phyloP scores from a whole-genome alignment of 768 basidiomycete species.

The Boletus reticulatus region DNA sequence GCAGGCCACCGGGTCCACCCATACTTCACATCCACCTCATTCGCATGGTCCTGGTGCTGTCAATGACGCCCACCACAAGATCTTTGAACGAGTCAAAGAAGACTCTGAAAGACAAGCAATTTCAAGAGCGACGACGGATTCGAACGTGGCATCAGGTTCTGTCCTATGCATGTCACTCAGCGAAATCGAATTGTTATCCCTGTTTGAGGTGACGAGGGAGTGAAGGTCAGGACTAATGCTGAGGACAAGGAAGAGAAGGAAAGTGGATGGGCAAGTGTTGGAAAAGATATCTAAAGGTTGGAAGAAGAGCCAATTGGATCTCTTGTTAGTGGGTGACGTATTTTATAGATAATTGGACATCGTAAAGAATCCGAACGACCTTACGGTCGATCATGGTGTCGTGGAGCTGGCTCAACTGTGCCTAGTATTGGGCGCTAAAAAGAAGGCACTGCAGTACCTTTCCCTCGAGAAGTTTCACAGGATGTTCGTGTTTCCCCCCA shows the following conservation, averaged over 20 bases:
- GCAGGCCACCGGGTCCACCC: slow-evolving; percentile 21
- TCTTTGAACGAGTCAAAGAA: slow-evolving; percentile 86
- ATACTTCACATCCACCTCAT: slow-evolving; percentile 12
- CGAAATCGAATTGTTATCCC: slow-evolving; percentile 45
- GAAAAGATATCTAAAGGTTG: neutral
- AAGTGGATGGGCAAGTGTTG: neutral
- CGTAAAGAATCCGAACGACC: too few species aligned
- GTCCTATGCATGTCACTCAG: neutral
- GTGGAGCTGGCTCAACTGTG: too few species aligned
- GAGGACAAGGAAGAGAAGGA: neutral
- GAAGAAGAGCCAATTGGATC: neutral
- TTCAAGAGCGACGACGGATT: neutral
- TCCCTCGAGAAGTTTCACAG: too few species aligned
- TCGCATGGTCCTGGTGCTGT: neutral
- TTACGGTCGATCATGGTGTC: too few species aligned
- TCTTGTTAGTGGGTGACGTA: neutral
- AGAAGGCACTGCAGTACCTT: too few species aligned
- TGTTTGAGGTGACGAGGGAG: slow-evolving; percentile 13
- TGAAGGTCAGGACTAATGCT: neutral
- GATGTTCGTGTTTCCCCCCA: too few species aligned
- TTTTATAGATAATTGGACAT: too few species aligned
- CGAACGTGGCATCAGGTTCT: neutral
- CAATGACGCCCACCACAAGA: slow-evolving; percentile 43
- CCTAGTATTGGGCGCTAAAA: too few species aligned
- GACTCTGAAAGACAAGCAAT: slow-evolving; percentile 78